Conservation (phyloP, 306 rosid genomes). For the Sicyos edulis region DNA sequence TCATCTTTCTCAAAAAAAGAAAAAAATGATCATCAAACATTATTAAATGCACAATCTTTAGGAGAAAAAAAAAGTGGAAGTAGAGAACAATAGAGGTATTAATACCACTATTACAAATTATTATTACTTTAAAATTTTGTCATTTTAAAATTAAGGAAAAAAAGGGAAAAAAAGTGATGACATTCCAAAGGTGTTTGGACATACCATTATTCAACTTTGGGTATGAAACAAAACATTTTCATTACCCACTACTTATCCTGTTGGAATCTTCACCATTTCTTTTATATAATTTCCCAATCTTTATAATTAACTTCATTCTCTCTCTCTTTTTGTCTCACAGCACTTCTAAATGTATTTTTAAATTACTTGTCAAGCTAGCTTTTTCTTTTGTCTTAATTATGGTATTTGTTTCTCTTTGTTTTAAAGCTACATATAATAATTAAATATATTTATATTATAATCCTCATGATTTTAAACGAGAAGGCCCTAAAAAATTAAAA, state of each 20-base stretch:
- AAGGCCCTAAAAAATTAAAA: too few species aligned
- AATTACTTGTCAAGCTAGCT: not conserved
- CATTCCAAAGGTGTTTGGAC: conserved; percentile 8
- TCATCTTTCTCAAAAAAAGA: too few species aligned
- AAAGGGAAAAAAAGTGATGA: not conserved
- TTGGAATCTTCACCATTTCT: conserved; percentile 2
- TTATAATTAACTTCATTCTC: too few species aligned
- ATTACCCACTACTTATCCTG: conserved; percentile 13
- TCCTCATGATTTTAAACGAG: too few species aligned
- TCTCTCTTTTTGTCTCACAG: not conserved
- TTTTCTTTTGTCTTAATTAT: not conserved
- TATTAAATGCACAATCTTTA: too few species aligned
- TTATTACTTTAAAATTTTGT: not conserved
- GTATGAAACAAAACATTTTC: conserved; percentile 3
- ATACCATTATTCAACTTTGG: conserved; percentile 12
- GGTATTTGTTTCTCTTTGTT: too few species aligned
- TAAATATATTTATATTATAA: too few species aligned
- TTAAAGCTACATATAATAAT: too few species aligned
- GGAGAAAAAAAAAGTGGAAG: too few species aligned
- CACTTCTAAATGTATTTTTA: not conserved
- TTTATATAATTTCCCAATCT: not conserved
- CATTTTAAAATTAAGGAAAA: not conserved
- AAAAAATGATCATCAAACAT: too few species aligned
- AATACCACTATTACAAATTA: too few species aligned
- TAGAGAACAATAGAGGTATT: too few species aligned